phyloP scores from a whole-genome alignment of 1,284 basidiomycete species.

The Coniferiporia sulphurascens region DNA sequence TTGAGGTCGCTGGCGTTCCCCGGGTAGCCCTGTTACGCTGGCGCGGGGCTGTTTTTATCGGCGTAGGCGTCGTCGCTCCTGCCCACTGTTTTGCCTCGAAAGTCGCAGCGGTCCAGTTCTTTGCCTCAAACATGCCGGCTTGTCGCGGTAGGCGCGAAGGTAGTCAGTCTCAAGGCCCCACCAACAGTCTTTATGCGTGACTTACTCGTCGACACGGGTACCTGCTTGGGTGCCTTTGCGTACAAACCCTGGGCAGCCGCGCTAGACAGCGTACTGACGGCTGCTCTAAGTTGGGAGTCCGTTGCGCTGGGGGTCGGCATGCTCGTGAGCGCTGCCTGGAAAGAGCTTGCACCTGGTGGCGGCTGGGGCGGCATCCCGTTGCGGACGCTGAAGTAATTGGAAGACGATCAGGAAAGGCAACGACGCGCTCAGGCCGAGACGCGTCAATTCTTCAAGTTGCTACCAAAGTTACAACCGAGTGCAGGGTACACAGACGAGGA shows the following conservation, averaged over 20 bases:
- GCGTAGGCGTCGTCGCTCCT: constrained; percentile 10
- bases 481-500: no score
- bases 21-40: constrained; percentile 3
- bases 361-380: constrained; percentile 12
- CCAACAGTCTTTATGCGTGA: not conserved
- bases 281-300: constrained; percentile 53
- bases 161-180: not conserved
- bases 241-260: constrained; percentile 40
- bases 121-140: constrained; percentile 27
- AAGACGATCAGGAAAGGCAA: constrained; percentile 12
- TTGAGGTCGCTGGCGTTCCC: constrained; percentile 2
- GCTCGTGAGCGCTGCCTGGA: constrained; percentile 29
- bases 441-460: constrained; percentile 7
- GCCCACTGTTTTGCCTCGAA: constrained; percentile 18
- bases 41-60: constrained; percentile 1
- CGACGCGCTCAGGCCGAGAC: not conserved
- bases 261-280: constrained; percentile 47
- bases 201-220: not conserved
- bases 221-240: constrained; percentile 21
- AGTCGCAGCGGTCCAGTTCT: constrained; percentile 13
- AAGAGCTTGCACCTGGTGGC: constrained; percentile 12
- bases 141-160: constrained; percentile 24
- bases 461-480: no score
- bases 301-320: constrained; percentile 32
- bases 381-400: constrained; percentile 3